These are phyloP conservation scores for Sporothrix schenckii DNA, from an alignment of 2,329 filamentous ascomycete species.

Conservation along the genomic window DNA sequence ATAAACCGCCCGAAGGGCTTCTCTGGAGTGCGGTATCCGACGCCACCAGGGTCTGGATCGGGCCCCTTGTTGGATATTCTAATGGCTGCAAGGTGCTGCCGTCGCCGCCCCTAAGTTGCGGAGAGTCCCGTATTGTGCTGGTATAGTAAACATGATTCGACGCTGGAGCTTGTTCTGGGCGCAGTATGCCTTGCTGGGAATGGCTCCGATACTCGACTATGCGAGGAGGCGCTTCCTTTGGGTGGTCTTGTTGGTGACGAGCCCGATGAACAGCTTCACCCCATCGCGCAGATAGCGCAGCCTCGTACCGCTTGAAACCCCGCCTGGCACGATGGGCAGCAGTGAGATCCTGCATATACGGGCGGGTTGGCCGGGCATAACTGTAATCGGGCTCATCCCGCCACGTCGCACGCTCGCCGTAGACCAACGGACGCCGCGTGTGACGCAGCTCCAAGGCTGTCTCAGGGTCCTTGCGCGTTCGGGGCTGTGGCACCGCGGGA, in stretches of 20 bases:
- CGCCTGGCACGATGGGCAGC: slow-evolving; percentile 36
- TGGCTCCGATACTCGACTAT: not conserved
- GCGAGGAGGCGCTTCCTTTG: not conserved
- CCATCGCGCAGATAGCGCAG: slow-evolving; percentile 41
- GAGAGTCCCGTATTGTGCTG: not conserved
- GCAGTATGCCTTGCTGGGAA: not conserved
- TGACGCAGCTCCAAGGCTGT: not conserved
- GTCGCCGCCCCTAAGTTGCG: not conserved
- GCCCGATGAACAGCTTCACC: slow-evolving; percentile 42
- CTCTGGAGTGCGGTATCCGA: not conserved
- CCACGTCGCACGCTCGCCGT: slow-evolving; percentile 6
- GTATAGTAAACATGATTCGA: not conserved
- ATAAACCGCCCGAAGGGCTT: not conserved
- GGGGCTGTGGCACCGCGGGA: not conserved
- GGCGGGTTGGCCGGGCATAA: not conserved
- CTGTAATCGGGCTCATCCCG: not conserved
- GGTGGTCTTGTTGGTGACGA: slow-evolving; percentile 30
- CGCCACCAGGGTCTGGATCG: not conserved
- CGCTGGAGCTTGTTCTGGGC: not conserved
- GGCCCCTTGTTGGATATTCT: not conserved
- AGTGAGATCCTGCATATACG: not conserved
- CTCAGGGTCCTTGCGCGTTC: not conserved
- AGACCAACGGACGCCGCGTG: not conserved
- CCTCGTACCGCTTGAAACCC: slow-evolving; percentile 54
- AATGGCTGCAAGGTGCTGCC: not conserved